phyloP scores from a whole-genome alignment of 768 basidiomycete genomes.

The Mycena polygramma region DNA sequence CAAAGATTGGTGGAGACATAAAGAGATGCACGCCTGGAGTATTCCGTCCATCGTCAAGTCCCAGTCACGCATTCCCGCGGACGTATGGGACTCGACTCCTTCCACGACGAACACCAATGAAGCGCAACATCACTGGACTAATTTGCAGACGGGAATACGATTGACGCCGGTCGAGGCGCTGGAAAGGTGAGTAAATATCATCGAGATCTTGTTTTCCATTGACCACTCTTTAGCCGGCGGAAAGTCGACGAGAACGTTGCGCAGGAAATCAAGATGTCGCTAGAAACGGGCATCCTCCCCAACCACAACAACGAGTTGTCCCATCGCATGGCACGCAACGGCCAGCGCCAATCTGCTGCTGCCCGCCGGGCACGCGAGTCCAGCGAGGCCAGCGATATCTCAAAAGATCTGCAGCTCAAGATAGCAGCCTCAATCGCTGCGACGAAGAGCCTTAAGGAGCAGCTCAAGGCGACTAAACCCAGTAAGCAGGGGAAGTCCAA shows the following conservation, averaged over 20 bases:
- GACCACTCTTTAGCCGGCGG: neutral
- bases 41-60: constrained; percentile 9
- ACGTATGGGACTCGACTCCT: neutral
- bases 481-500: neutral
- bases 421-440: too few relatives aligned
- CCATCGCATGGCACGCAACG: neutral
- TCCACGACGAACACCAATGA: neutral
- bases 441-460: too few relatives aligned
- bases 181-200: neutral
- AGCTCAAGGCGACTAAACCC: neutral
- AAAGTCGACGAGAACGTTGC: too few relatives aligned
- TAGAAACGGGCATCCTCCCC: neutral
- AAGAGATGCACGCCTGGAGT: constrained; percentile 32
- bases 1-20: constrained; percentile 23
- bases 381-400: neutral
- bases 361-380: neutral
- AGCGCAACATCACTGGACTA: neutral
- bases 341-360: neutral
- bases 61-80: neutral
- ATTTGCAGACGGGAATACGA: neutral
- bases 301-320: neutral
- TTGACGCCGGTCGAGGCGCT: neutral
- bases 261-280: neutral
- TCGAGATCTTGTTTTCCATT: neutral
- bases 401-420: too few relatives aligned